phyloP scores from a whole-genome alignment of 345 rosid genomes.

The Stellera chamaejasme region DNA sequence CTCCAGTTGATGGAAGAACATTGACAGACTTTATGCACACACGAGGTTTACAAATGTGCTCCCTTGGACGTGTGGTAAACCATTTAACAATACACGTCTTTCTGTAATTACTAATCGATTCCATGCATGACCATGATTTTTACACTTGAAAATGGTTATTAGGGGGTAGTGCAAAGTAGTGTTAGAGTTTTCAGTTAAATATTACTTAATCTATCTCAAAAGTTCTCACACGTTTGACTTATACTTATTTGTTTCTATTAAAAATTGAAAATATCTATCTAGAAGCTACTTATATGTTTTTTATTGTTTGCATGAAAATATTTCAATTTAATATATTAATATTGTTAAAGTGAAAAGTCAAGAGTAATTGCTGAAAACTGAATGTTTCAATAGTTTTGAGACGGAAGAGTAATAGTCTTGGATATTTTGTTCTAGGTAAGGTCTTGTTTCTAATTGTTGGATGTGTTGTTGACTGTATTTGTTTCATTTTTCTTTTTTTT shows the following conservation, averaged over 20 bases:
- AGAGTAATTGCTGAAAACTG: neutral
- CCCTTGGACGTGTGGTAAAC: slow-evolving; percentile 83
- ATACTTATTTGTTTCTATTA: too few species aligned
- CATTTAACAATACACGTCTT: neutral
- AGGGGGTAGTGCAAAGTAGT: neutral
- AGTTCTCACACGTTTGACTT: too few species aligned
- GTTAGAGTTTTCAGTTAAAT: too few species aligned
- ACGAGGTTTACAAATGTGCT: slow-evolving; percentile 89
- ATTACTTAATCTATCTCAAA: too few species aligned
- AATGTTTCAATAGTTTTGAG: neutral
- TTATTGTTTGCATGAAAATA: too few species aligned
- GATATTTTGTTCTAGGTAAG: too few species aligned
- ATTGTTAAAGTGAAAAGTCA: too few species aligned
- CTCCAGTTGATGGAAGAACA: slow-evolving; percentile 97
- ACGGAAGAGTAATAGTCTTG: too few species aligned
- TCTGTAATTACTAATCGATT: slow-evolving; percentile 1
- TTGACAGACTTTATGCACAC: slow-evolving; percentile 98
- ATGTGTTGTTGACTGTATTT: neutral
- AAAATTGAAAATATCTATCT: too few species aligned
- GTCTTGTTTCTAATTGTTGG: neutral
- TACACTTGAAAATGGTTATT: neutral
- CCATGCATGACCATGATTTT: slow-evolving; percentile 8
- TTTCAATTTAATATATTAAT: too few species aligned
- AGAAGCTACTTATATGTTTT: too few species aligned
- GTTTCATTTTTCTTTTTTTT: slow-evolving; percentile 2